Base-by-base conservation (phyloP, 2,329 filamentous ascomycete species). In the Penicillium sp. region DNA sequence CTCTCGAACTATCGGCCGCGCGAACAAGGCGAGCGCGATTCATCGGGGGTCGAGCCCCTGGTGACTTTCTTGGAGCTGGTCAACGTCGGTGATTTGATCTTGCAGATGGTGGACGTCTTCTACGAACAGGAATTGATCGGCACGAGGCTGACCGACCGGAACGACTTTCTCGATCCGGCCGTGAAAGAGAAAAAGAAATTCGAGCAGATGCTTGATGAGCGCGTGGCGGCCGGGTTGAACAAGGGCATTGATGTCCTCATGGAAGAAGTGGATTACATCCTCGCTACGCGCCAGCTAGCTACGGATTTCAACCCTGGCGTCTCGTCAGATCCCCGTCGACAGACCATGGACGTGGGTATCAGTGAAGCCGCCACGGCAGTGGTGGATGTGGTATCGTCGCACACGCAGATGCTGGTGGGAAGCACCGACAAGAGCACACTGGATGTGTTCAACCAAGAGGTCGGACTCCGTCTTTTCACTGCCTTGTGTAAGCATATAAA, bases 41-140 rank as follows among this genome's bases (percentile, higher is more conserved):
- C 84, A 56, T 76, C 81, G 9, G 88, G 88, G 0, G 91, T 96
- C 6, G 89, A 90, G 47, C 93, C 93, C 1, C 79, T 98, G 3
- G 90, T 96, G 40, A 96, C 89, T 0, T 98, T 98, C 63, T 83
- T 98, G 53, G 93, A 98, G 72, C 81, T 98, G 25, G 93, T 98
- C 68, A 98, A 98, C 66, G 92, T 98, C 0, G 93, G 93, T 50
- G 93, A 98, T 68, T 78, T 98, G 50, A 98, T 98, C 61, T 89
- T 95, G 52, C 93, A 98, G 69, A 98, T 98, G 93, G 83, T 98
- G 50, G 93, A 98, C 66, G 90, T 98, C 29, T 98, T 98, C 67
- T 98, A 95, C 72, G 88, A 95, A 66, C 93, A 97, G 72, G 93
- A 98, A 72, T 81, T 98, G 25, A 83, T 90, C 5, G 81, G 83